Percentiles rank a stretch among this genome's conserved stretches.
Conservation (phyloP, 2,329 filamentous ascomycete species). For the Aspergillus pseudonomiae region DNA sequence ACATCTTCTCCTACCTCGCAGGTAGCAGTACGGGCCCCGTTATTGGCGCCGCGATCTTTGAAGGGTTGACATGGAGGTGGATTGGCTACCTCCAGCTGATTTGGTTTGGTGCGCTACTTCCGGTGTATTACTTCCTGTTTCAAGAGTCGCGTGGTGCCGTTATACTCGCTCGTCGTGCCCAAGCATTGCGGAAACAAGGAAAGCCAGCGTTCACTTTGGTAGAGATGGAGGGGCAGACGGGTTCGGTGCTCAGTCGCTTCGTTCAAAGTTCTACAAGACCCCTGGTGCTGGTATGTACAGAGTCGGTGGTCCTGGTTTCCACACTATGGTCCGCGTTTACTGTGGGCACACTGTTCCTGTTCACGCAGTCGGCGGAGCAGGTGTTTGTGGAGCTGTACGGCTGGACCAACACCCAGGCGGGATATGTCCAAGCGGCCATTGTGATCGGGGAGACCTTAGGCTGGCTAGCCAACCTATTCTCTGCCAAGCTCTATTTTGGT, state of each 20-base stretch:
- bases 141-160: slow-evolving; percentile 45
- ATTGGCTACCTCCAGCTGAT: slow-evolving; percentile 48
- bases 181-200: slow-evolving; percentile 36
- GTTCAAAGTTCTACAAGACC: slow-evolving; percentile 33
- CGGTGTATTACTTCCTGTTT: slow-evolving; percentile 42
- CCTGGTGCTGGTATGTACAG: slow-evolving; percentile 41
- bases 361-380: slow-evolving; percentile 46
- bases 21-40: slow-evolving; percentile 49
- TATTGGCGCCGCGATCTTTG: slow-evolving; percentile 41
- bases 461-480: slow-evolving; percentile 38
- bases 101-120: slow-evolving; percentile 38
- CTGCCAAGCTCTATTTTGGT: slow-evolving; percentile 26
- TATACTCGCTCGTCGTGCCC: slow-evolving; percentile 41
- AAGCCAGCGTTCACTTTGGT: slow-evolving; percentile 30
- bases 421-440: slow-evolving; percentile 45
- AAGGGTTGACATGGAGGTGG: slow-evolving; percentile 36
- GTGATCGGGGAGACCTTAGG: slow-evolving; percentile 46
- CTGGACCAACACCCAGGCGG: slow-evolving; percentile 33
- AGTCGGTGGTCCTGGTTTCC: slow-evolving; percentile 46
- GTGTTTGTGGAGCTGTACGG: slow-evolving; percentile 39
- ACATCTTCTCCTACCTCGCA: slow-evolving; percentile 42
- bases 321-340: slow-evolving; percentile 49
- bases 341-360: slow-evolving; percentile 46
- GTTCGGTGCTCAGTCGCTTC: slow-evolving; percentile 34
- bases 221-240: slow-evolving; percentile 39